A percentile compares a stretch with the other conserved stretches of the same genome.
Conservation (phyloP, 768 basidiomycete species). For the Kwoniella sp. region DNA sequence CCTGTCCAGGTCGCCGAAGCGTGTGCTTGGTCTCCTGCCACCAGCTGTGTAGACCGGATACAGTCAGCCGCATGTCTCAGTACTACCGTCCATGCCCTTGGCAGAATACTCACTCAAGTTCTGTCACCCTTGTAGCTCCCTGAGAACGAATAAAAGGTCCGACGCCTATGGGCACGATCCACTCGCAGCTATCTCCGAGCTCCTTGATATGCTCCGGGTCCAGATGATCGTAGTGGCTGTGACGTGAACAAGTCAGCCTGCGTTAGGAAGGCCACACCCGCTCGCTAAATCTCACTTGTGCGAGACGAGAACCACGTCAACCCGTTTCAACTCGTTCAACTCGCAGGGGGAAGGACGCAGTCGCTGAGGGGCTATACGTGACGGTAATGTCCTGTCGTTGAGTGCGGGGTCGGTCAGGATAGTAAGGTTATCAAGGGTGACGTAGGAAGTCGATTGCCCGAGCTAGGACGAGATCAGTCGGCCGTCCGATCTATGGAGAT, state of each 20-base stretch:
- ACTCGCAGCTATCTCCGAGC: slow-evolving; percentile 45
- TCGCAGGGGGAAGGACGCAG: slow-evolving; percentile 44
- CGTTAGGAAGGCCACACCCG: background rate
- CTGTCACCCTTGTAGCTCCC: slow-evolving; percentile 41
- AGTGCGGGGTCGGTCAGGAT: slow-evolving; percentile 51
- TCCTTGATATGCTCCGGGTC: slow-evolving; percentile 41
- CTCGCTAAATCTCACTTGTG: slow-evolving; percentile 40
- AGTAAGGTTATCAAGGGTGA: slow-evolving; percentile 44
- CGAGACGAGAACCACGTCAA: slow-evolving; percentile 49
- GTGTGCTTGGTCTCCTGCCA: slow-evolving; percentile 41
- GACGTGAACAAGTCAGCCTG: background rate
- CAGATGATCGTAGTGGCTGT: slow-evolving; percentile 50
- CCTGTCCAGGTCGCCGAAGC: slow-evolving; percentile 17
- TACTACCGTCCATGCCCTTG: too few relatives aligned
- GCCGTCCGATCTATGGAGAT: background rate
- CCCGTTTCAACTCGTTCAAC: slow-evolving; percentile 36
- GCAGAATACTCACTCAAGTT: slow-evolving; percentile 39
- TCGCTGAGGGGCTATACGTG: slow-evolving; percentile 40
- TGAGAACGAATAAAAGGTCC: slow-evolving; percentile 33
- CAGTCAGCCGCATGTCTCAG: background rate
- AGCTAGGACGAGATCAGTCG: slow-evolving; percentile 29
- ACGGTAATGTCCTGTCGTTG: slow-evolving; percentile 40
- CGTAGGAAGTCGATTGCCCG: slow-evolving; percentile 49
- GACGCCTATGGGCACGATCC: slow-evolving; percentile 49
- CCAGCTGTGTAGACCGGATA: slow-evolving; percentile 32